Evolutionary conservation across 1,139 yeast species (phyloP), one percentile per base, ranked within the genome.

Genomic region (Hyphopichia fennica): DNA sequence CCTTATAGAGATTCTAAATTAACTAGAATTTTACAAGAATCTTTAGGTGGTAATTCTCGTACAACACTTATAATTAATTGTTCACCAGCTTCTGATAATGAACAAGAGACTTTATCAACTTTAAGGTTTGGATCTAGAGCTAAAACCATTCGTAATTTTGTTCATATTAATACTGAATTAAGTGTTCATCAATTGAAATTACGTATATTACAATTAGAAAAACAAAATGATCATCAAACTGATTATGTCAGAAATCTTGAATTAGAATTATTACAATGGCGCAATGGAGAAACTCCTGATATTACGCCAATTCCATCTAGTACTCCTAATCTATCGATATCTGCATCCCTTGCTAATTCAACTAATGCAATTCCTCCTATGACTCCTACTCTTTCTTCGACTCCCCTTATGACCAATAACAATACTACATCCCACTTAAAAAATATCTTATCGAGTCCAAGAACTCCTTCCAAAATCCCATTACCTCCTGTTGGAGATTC

Each of bases 1-100:
- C 95, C 95, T 0, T 88, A 87, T 53, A 70, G 96, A 46, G 96
- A 88, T 54, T 87, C 96, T 0, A 87, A 87, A 53, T 72, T 90
- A 43, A 89, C 97, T 0, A 72, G 96, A 45, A 82, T 90, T 13
- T 65, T 90, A 34, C 95, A 88, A 59, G 95, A 88, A 53, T 82
- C 95, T 0, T 67, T 90, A 20, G 96, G 96, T 3, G 96, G 96
- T 2, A 89, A 90, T 59, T 82, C 95, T 2, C 70, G 93, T 44
- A 90, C 96, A 0, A 80, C 89, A 1, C 69, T 90, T 40, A 83
- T 90, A 30, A 75, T 90, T 38, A 87, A 84, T 51, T 86, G 96
- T 49, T 86, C 96, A 0, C 88, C 93, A 0, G 76, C 87, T 0
- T 60, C 72, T 1, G 56, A 61, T 30, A 83, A 89, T 55, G 84